Percentiles rank a stretch among this genome's conserved stretches.
Conservation (phyloP, 2,329 filamentous ascomycete species). For the Calonectria hongkongensis region DNA sequence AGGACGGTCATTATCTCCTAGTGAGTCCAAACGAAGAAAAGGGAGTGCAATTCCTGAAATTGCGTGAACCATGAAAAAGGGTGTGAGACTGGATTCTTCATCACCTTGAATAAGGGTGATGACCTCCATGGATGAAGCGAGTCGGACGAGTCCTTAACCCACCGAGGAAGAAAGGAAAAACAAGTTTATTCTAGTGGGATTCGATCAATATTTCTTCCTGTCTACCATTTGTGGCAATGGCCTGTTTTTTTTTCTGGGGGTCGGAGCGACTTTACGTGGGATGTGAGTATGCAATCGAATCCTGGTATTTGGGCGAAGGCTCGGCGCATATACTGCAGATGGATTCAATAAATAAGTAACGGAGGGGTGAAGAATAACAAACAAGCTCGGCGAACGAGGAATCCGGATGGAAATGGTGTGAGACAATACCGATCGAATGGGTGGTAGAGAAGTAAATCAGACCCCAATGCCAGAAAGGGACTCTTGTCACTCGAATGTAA, state of each 20-base stretch:
- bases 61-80: constrained; percentile 50
- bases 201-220: constrained; percentile 22
- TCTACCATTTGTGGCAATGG: neutral
- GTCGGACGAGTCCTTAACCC: constrained; percentile 26
- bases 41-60: constrained; percentile 51
- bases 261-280: constrained; percentile 34
- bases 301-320: neutral
- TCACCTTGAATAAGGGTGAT: constrained; percentile 49
- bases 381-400: neutral
- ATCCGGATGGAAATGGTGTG: neutral
- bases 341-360: neutral
- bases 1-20: constrained; percentile 47
- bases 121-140: constrained; percentile 45
- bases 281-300: constrained; percentile 20
- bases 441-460: neutral
- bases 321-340: constrained; percentile 8
- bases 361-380: neutral
- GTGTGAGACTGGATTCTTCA: constrained; percentile 45
- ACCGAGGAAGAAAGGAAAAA: constrained; percentile 21
- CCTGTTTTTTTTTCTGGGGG: constrained; percentile 26
- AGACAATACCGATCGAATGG: constrained; percentile 12
- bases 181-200: neutral
- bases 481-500: constrained; percentile 17
- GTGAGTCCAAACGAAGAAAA: constrained; percentile 46
- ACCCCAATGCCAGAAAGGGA: constrained; percentile 38